These are phyloP conservation scores for Colletotrichum chlorophyti DNA, from an alignment of 2,329 filamentous ascomycete genomes.

Conservation along the genomic window DNA sequence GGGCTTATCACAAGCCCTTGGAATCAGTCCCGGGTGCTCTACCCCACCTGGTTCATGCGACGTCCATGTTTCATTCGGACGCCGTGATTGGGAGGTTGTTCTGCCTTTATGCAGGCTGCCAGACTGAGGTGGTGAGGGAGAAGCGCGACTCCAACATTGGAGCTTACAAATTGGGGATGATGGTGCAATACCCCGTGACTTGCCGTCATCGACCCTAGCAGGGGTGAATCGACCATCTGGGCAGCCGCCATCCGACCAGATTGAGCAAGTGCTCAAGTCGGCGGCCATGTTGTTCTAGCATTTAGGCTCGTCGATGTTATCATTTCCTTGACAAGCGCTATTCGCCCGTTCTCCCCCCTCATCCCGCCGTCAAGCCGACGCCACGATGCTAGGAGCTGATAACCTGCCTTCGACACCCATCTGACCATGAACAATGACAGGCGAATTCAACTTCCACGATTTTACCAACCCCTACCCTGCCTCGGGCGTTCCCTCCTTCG, in stretches of 20 bases:
- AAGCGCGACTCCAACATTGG: conserved; percentile 35
- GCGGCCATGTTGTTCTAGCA: conserved; percentile 14
- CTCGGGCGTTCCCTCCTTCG: conserved; percentile 38
- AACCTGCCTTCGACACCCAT: conserved; percentile 29
- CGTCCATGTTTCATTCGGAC: conserved; percentile 22
- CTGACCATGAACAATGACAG: conserved; percentile 52
- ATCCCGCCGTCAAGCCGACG: conserved; percentile 21
- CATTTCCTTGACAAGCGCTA: conserved; percentile 17
- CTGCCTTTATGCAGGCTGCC: conserved; percentile 26
- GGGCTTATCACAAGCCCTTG: conserved; percentile 22
- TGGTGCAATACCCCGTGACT: conserved; percentile 71
- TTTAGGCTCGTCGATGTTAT: conserved; percentile 23
- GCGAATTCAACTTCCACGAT: conserved; percentile 64
- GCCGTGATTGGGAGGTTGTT: conserved; percentile 40
- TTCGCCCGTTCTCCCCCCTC: conserved; percentile 16
- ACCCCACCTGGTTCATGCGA: conserved; percentile 28
- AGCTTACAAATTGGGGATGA: conserved; percentile 54
- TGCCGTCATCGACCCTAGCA: conserved; percentile 35
- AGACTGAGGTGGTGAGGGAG: conserved; percentile 30
- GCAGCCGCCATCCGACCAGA: conserved; percentile 24
- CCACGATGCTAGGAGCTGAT: conserved; percentile 30
- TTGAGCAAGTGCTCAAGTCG: conserved; percentile 22
- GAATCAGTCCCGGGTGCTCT: conserved; percentile 7
- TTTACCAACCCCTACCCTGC: conserved; percentile 55
- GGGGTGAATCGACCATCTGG: conserved; percentile 22